Evolutionary conservation across 768 basidiomycete species (phyloP).

Genomic region (Fomitopsis serialis): DNA sequence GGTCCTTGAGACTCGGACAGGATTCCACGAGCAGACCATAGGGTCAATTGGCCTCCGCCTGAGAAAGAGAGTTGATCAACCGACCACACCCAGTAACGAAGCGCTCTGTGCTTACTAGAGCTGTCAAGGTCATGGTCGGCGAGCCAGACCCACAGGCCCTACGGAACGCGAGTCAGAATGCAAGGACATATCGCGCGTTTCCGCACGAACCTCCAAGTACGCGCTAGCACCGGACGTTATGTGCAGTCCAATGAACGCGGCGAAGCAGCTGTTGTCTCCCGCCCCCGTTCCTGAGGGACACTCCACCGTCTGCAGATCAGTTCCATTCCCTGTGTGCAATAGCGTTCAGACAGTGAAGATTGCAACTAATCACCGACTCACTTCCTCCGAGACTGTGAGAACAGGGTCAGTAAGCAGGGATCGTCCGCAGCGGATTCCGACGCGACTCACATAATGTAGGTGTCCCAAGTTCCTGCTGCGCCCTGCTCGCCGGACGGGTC

Average conservation of each 20-base stretch:
- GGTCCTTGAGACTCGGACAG: slow-evolving; percentile 70
- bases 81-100: not conserved
- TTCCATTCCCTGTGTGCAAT: slow-evolving; percentile 15
- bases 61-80: slow-evolving; percentile 11
- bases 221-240: slow-evolving; percentile 36
- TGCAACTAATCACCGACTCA: slow-evolving; percentile 6
- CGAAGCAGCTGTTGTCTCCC: slow-evolving; percentile 44
- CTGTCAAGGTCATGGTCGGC: slow-evolving; percentile 75
- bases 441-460: slow-evolving; percentile 28
- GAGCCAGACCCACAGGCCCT: slow-evolving; percentile 64
- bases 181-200: not conserved
- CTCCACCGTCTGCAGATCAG: slow-evolving; percentile 27
- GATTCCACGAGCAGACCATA: slow-evolving; percentile 66
- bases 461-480: slow-evolving; percentile 48
- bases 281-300: slow-evolving; percentile 27
- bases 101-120: not conserved
- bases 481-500: slow-evolving; percentile 42
- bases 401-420: not conserved
- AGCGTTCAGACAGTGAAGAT: not conserved
- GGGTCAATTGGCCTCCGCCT: slow-evolving; percentile 41
- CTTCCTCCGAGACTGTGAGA: slow-evolving; percentile 21
- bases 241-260: slow-evolving; percentile 64
- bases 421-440: not conserved
- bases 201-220: slow-evolving; percentile 49
- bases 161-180: not conserved